Evolutionary conservation across 345 rosid genomes (phyloP).

Genomic region (Physaria fendleri): DNA sequence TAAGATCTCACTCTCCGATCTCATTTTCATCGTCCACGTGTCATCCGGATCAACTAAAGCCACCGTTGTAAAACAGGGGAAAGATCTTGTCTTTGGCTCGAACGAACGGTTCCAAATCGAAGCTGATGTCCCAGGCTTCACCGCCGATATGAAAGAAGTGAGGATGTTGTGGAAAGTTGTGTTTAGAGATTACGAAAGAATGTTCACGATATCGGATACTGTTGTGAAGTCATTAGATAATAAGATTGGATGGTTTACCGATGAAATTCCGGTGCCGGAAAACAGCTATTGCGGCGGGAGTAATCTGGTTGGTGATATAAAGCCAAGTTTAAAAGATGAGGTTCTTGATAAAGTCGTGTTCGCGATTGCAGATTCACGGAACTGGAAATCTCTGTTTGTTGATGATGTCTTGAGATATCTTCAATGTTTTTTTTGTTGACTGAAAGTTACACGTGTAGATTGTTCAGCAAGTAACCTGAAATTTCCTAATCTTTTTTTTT

Average conservation of each 20-base stretch:
- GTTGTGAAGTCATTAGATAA: neutral
- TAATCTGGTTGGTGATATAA: neutral
- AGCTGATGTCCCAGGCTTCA: neutral
- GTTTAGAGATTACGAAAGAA: neutral
- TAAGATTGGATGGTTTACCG: slow-evolving; percentile 10
- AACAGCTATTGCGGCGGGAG: neutral
- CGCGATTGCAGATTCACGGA: neutral
- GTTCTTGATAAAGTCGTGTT: slow-evolving; percentile 10
- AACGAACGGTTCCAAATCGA: slow-evolving; percentile 12
- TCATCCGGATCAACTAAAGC: neutral
- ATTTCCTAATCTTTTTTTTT: no score
- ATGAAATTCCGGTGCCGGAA: neutral
- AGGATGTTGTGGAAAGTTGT: slow-evolving; percentile 6
- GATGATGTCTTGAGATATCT: slow-evolving; percentile 10
- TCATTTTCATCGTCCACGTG: slow-evolving; percentile 10
- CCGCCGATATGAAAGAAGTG: neutral
- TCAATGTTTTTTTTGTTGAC: slow-evolving; percentile 2
- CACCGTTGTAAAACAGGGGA: neutral
- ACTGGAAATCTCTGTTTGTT: neutral
- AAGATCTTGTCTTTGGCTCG: slow-evolving; percentile 1
- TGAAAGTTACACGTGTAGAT: neutral
- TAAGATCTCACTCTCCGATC: slow-evolving; percentile 10
- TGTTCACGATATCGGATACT: neutral
- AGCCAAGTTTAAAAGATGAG: neutral
- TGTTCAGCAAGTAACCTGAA: slow-evolving; percentile 1